Evolutionary conservation across 768 basidiomycete genomes (phyloP).

Genomic region (Nevesoporus exiguus): DNA sequence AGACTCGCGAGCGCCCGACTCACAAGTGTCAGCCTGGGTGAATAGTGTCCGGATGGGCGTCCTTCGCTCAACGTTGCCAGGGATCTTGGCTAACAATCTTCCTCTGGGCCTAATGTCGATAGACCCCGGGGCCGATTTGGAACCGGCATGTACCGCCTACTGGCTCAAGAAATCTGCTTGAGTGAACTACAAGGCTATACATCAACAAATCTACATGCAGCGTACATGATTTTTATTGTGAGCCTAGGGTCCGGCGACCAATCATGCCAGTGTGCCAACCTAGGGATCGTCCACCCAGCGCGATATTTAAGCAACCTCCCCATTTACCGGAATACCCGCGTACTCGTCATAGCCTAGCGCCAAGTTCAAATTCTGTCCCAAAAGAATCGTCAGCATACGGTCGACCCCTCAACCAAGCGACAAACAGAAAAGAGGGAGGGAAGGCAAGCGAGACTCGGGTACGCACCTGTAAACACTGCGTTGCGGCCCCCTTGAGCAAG

Average conservation of each 20-base stretch:
- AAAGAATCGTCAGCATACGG: not conserved
- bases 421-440: not conserved
- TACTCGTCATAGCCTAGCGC: constrained; percentile 85
- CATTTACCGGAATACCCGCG: constrained; percentile 60
- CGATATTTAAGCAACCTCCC: constrained; percentile 2
- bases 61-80: too few species aligned
- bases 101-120: too few species aligned
- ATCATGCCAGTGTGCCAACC: not conserved
- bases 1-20: too few species aligned
- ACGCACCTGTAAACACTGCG: constrained; percentile 93
- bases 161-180: too few species aligned
- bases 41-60: too few species aligned
- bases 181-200: not conserved
- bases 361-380: constrained; percentile 79
- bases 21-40: too few species aligned
- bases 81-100: too few species aligned
- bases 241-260: not conserved
- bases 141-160: too few species aligned
- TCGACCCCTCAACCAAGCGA: not conserved
- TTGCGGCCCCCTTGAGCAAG: constrained; percentile 95
- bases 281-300: not conserved
- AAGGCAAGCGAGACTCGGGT: not conserved
- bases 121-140: too few species aligned
- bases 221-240: not conserved
- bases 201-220: not conserved